A percentile compares a stretch with the other conserved stretches of the same genome.
phyloP scores from a whole-genome alignment of 2,329 filamentous ascomycete species.

The Neurospora sp. region DNA sequence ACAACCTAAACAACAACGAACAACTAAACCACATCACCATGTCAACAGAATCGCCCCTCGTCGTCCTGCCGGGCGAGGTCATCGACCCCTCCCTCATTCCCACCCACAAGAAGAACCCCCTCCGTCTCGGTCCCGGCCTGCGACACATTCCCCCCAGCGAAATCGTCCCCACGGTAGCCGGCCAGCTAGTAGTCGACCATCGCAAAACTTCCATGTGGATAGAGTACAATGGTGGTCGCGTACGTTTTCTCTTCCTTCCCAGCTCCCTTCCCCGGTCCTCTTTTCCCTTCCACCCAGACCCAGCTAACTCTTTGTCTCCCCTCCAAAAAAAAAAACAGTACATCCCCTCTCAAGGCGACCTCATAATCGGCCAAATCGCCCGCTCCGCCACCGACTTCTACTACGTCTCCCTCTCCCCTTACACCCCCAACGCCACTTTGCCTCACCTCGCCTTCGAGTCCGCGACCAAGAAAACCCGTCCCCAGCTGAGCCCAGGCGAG shows the following conservation, averaged over 20 bases:
- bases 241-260: slow-evolving; percentile 32
- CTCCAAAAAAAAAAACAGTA: too few relatives aligned
- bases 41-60: slow-evolving; percentile 40
- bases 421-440: slow-evolving; percentile 56
- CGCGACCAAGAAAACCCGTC: slow-evolving; percentile 84
- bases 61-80: slow-evolving; percentile 75
- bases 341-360: slow-evolving; percentile 66
- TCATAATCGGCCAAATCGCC: slow-evolving; percentile 79
- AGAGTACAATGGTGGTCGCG: slow-evolving; percentile 60
- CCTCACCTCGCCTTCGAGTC: slow-evolving; percentile 89
- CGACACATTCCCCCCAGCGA: slow-evolving; percentile 70
- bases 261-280: too few relatives aligned
- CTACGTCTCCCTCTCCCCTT: slow-evolving; percentile 65
- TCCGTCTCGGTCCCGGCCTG: slow-evolving; percentile 77
- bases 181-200: slow-evolving; percentile 56
- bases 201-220: slow-evolving; percentile 73
- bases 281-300: neutral
- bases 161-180: slow-evolving; percentile 59
- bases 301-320: too few relatives aligned
- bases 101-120: slow-evolving; percentile 54
- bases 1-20: too few relatives aligned
- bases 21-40: slow-evolving; percentile 37
- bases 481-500: slow-evolving; percentile 62
- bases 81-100: slow-evolving; percentile 60
- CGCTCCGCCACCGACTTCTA: slow-evolving; percentile 68